Base-by-base conservation (phyloP, 441 rosid species). In the Adansonia rubrostipa region DNA sequence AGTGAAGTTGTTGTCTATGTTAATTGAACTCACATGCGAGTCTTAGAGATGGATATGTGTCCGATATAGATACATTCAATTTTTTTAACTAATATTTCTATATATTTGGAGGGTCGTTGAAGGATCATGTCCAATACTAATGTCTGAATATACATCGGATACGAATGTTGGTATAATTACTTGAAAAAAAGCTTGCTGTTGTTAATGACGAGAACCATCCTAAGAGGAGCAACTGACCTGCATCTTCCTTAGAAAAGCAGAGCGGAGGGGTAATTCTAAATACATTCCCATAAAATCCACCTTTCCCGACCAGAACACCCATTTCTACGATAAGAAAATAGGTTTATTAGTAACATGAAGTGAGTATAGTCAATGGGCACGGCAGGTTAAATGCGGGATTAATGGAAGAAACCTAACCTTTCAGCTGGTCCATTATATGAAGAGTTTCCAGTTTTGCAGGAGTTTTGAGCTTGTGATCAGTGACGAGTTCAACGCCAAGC, bases 241-340 rank as follows among this genome's bases (percentile, higher is more conserved):
- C 97, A 85, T 95, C 98, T 47, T 87, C 87, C 78, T 89, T 85
- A 17, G 94, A 89, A 84, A 95, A 91, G 84, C 97, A 93, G 57
- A 95, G 91, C 6, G 99, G 99, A 68, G 99, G 99, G 5, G 98
- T 92, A 44, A 95, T 89, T 84, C 98, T 87, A 76, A 93, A 91
- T 33, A 95, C 99, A 67, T 95, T 95, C 61, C 98, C 98, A 13
- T 86, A 84, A 79, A 81, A 89, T 78, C 99, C 99, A 44, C 98
- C 99, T 87, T 91, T 93, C 1, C 99, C 99, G 0, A 93, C 73
- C 82, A 95, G 78, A 22, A 93, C 97, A 64, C 98, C 99, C 84
- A 89, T 67, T 76, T 95, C 99, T 96, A 83, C 9, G 47, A 57
- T 40, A 58, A 71, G 20, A 72, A 5, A 67, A 57, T 15, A 1